Conservation (phyloP, 2,329 filamentous ascomycete species). For the Phialocephala sp. region DNA sequence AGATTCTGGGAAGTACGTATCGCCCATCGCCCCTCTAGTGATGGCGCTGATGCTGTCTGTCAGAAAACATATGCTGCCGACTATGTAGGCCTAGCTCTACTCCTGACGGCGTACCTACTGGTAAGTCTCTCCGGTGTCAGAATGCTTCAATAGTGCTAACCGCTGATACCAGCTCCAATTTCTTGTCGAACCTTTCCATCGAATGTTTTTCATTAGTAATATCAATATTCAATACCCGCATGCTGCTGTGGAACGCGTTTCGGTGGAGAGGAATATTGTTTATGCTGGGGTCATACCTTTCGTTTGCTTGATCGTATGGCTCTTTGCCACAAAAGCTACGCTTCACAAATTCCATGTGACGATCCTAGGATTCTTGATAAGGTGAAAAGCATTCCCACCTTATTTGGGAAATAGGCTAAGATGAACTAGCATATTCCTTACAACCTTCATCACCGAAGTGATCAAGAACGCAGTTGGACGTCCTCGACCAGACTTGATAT, state of each 20-base stretch:
- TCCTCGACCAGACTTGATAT: constrained; percentile 82
- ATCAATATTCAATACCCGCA: constrained; percentile 85
- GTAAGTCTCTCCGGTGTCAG: constrained; percentile 47
- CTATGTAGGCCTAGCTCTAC: constrained; percentile 76
- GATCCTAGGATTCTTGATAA: constrained; percentile 79
- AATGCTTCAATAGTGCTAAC: constrained; percentile 5
- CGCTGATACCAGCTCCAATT: constrained; percentile 60
- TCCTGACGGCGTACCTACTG: constrained; percentile 71
- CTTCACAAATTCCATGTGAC: constrained; percentile 85
- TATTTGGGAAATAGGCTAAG: constrained; percentile 6
- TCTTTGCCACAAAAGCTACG: constrained; percentile 64
- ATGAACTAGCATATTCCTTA: constrained; percentile 63
- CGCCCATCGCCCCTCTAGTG: not conserved
- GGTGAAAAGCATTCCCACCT: constrained; percentile 40
- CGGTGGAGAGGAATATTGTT: constrained; percentile 66
- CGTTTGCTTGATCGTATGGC: constrained; percentile 68
- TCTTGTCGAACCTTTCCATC: constrained; percentile 84
- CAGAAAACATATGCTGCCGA: constrained; percentile 86
- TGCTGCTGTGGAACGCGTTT: constrained; percentile 81
- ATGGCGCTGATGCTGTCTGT: constrained; percentile 26
- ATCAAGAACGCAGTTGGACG: constrained; percentile 80
- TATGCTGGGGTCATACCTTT: constrained; percentile 80
- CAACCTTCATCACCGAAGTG: constrained; percentile 84
- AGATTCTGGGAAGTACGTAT: constrained; percentile 43
- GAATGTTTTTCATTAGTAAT: constrained; percentile 91